These are phyloP conservation scores for Didymella glomerata DNA, from an alignment of 2,329 filamentous ascomycete genomes.

Conservation along the genomic window DNA sequence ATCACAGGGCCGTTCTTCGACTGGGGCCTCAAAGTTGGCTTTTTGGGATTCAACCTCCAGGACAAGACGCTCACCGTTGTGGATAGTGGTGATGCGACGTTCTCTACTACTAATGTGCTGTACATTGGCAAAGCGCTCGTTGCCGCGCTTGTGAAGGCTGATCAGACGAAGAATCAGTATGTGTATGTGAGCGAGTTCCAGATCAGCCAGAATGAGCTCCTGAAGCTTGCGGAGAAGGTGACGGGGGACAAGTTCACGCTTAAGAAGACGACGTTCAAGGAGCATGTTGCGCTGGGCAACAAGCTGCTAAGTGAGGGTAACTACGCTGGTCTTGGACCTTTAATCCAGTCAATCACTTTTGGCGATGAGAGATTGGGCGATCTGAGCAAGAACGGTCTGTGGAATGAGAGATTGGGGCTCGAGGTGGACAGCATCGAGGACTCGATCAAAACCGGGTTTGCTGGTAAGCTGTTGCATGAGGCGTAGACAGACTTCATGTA, in stretches of 20 bases:
- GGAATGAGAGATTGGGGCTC: slow-evolving; percentile 56
- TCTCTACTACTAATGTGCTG: slow-evolving; percentile 61
- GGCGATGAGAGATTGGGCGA: slow-evolving; percentile 33
- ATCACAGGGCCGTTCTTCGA: slow-evolving; percentile 60
- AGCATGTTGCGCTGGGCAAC: slow-evolving; percentile 41
- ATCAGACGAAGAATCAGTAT: slow-evolving; percentile 66
- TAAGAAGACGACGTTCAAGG: slow-evolving; percentile 47
- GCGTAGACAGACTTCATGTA: neutral
- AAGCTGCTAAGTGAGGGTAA: slow-evolving; percentile 52
- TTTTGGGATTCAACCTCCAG: slow-evolving; percentile 62
- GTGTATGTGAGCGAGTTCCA: slow-evolving; percentile 66
- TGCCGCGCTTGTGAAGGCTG: slow-evolving; percentile 59
- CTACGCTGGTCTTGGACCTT: slow-evolving; percentile 29
- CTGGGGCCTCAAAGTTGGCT: slow-evolving; percentile 58
- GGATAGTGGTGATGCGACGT: slow-evolving; percentile 64
- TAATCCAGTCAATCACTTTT: slow-evolving; percentile 35
- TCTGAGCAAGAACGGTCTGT: slow-evolving; percentile 36
- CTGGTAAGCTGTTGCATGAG: slow-evolving; percentile 18
- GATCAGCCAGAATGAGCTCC: slow-evolving; percentile 65
- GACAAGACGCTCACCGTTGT: slow-evolving; percentile 62
- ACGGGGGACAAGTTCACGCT: slow-evolving; percentile 63
- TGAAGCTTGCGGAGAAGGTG: slow-evolving; percentile 62
- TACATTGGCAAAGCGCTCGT: slow-evolving; percentile 63
- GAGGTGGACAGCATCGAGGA: slow-evolving; percentile 52
- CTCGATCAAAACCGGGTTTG: slow-evolving; percentile 44